Evolutionary conservation across 768 basidiomycete species (phyloP), one percentile per base, ranked within the genome.

Genomic region (Lactarius tabidus): DNA sequence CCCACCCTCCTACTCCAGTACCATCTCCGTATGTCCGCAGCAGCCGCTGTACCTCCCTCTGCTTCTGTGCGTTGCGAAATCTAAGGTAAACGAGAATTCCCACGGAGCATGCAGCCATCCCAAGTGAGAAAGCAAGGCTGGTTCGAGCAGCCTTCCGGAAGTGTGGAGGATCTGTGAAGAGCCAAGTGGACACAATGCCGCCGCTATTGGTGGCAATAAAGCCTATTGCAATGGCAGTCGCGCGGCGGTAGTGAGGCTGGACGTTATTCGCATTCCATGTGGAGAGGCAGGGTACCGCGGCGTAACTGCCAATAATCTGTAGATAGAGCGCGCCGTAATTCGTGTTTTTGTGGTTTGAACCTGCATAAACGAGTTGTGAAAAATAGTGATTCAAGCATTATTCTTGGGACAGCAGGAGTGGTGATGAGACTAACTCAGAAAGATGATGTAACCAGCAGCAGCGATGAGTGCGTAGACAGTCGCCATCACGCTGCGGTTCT

Each of bases 241-340:
- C 43, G 10, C 43, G 43, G 10, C 43, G 52, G 52, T 54, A 54
- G 52, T 54, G 74, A 8, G 73, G 73, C 26, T 73, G 71, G 14
- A 74, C 64, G 62, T 75, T 75, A 62, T 75, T 75, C 29, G 73
- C 63, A 67, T 71, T 71, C 72, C 71, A 75, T 15, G 72, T 70
- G 12, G 64, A 67, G 41, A 69, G 64, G 26, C 70, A 39, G 12
- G 72, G 70, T 38, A 73, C 68, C 31, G 71, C 61, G 23, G 67
- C 69, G 54, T 75, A 75, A 12, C 69, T 70, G 18, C 74, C 74
- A n/a, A 71, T 71, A 62, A 75, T 71, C 57, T 74, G 73, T 23
- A 75, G 61, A 64, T 72, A 73, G 26, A 75, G 69, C 36, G 72
- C 70, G 36, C 64, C 74, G 57, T 75, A 75, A 18, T 73, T 58